Evolutionary conservation across 371 early-diverging fungal species (phyloP), one percentile per base, ranked within the genome.

Genomic region (Mortierella sp.): DNA sequence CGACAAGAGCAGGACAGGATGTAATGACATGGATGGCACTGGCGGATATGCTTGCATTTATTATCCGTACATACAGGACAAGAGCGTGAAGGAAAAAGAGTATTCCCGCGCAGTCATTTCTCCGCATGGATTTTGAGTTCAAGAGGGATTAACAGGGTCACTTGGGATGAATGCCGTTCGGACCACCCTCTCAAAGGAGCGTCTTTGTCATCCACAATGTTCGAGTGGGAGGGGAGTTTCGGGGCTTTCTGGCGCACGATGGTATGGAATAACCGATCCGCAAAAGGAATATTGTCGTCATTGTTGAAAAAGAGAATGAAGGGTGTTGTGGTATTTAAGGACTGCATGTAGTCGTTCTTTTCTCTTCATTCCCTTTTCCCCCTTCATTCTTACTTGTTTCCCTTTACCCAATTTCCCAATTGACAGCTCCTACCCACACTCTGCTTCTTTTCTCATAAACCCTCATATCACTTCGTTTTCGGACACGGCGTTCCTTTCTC

Each of bases 51-150:
- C 32, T 8, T 55, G 56, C 56, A n/a, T 27, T n/a, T 27, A 55
- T 55, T 55, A 55, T 21, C 51, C 21, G 18, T 51, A 4, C 16
- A 29, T 12, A 41, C 41, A 41, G 7, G 4, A 41, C 4, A 41
- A 12, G 11, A 29, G 29, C 29, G 29, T 29, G 3, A 38, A 38
- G 68, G 68, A 41, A 68, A 68, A 68, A 68, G 24, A 24, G 68
- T 24, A 68, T 68, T 68, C 38, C 68, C 68, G 68, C 68, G 68
- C 68, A 41, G 68, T 38, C 41, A 1, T 18, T 21, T 24, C 68
- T 24, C 43, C 68, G 68, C 68, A 35, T 38, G 68, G 68, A 8
- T 38, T 65, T 65, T 68, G 24, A 41, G 68, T 68, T 41, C 38
- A 21, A 16, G 35, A 35, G 58, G 11, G 27, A 27, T 14, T 16